Evolutionary conservation across 345 rosid genomes (phyloP), one percentile per base, ranked within the genome.

Genomic region (Citrus inodora): DNA sequence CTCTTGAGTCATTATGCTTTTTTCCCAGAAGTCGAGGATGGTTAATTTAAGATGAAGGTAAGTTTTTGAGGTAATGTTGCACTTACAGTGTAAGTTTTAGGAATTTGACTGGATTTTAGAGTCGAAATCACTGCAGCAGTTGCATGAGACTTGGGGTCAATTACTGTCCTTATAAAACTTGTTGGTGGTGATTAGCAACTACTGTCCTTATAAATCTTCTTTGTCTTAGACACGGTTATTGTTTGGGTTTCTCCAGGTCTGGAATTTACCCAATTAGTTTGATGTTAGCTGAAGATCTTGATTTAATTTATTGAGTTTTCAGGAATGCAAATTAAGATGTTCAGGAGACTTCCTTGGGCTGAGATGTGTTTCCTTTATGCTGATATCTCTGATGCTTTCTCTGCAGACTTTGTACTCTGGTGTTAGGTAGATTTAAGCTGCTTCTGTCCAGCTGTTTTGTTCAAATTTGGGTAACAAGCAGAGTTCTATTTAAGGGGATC

Each of bases 131-230:
- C 62, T 64, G 9, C 9, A 46, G 11, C 33, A 28, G 70, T 8
- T 48, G 46, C 58, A 60, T 66, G 80, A 70, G 75, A 56, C 76
- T 76, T 79, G 48, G 77, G 77, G 70, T 55, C 63, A 67, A 40
- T 38, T 65, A 40, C 32, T 28, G 53, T 10, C 61, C 38, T 76
- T 66, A 19, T 46, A 60, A 56, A 32, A 51, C 53, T 69, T 70
- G 67, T 46, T 56, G 77, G 74, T 75, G 59, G 73, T 67, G 70
- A 24, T n/a, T 22, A 55, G 56, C 56, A 74, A 33, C 27, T 73
- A 32, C 32, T n/a, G 28, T 16, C 53, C 38, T 76, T 66, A 19
- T 63, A 60, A 48, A 32, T 38, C 55, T 69, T 72, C 51, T 67
- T 24, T 28, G 10, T 78, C 42, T 53, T 27, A 28, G 73, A 17